Conservation (phyloP, 164 flowering plant genomes). For the Dillenia turbinata region DNA sequence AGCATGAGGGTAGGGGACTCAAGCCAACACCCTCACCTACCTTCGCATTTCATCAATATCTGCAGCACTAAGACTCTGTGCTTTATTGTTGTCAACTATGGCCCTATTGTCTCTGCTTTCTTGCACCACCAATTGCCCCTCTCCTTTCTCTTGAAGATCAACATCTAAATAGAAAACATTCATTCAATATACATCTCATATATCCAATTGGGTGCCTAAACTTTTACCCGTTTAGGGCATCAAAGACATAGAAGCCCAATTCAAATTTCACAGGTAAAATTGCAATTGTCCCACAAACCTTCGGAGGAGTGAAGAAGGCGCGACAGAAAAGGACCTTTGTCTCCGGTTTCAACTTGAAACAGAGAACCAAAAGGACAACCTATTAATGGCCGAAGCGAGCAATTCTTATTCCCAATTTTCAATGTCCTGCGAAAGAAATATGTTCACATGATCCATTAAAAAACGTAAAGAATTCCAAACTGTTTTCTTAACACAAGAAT, state of each 20-base stretch:
- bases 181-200: too few relatives aligned
- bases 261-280: too few relatives aligned
- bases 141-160: slow-evolving; percentile 31
- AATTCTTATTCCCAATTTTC: slow-evolving; percentile 79
- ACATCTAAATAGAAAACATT: slow-evolving; percentile 23
- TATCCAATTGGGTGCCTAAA: too few relatives aligned
- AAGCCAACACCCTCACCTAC: slow-evolving; percentile 20
- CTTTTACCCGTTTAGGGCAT: too few relatives aligned
- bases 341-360: slow-evolving; percentile 63
- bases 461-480: too few relatives aligned
- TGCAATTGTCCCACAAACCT: slow-evolving; percentile 24
- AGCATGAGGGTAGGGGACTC: neutral
- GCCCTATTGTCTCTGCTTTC: slow-evolving; percentile 70
- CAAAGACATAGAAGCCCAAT: too few relatives aligned
- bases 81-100: slow-evolving; percentile 75
- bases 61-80: slow-evolving; percentile 82
- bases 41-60: slow-evolving; percentile 81
- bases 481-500: neutral
- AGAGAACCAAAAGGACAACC: slow-evolving; percentile 90
- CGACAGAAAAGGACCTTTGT: slow-evolving; percentile 52
- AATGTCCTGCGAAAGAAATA: slow-evolving; percentile 42
- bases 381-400: slow-evolving; percentile 63
- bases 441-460: too few relatives aligned
- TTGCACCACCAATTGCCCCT: slow-evolving; percentile 22
- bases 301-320: slow-evolving; percentile 35